phyloP scores from a whole-genome alignment of 1,284 basidiomycete species.

The Lentinula novae-zelandiae region DNA sequence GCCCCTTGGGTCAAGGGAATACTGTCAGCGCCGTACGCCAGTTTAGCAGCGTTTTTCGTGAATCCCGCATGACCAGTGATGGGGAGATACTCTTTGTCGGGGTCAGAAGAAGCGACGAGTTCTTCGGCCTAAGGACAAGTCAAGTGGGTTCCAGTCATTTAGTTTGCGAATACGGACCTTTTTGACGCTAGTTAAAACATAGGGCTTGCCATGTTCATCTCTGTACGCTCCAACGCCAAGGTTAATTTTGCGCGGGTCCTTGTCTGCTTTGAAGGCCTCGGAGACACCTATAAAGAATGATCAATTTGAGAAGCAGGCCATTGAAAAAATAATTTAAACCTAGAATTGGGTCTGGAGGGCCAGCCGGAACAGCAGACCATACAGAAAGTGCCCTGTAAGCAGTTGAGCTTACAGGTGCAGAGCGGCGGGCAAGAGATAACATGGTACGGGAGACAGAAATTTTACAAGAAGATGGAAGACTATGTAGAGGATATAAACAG shows the following conservation, averaged over 20 bases:
- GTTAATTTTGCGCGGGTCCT: constrained; percentile 91
- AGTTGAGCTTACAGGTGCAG: constrained; percentile 29
- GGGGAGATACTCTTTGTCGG: constrained; percentile 98
- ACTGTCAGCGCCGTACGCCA: constrained; percentile 90
- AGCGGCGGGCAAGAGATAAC: constrained; percentile 39
- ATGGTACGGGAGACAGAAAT: neutral
- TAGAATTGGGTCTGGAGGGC: constrained; percentile 92
- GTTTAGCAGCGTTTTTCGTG: constrained; percentile 84
- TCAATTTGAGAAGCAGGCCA: constrained; percentile 8
- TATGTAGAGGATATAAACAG: neutral
- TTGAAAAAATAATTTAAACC: constrained; percentile 46
- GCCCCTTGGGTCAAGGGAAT: constrained; percentile 71
- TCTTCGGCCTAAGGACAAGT: constrained; percentile 68
- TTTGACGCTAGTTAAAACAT: constrained; percentile 87
- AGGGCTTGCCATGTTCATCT: constrained; percentile 94
- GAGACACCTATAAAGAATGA: constrained; percentile 58
- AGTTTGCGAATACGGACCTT: constrained; percentile 49
- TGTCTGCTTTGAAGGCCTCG: constrained; percentile 95
- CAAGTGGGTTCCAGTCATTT: neutral
- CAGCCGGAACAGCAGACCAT: constrained; percentile 83
- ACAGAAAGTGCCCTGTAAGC: constrained; percentile 54
- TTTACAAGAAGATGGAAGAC: neutral
- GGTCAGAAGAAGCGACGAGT: constrained; percentile 59
- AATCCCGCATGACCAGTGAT: constrained; percentile 92
- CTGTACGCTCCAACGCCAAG: constrained; percentile 95